Base-by-base conservation (phyloP, 257 asterid genomes). In the Ligustrum vulgare region DNA sequence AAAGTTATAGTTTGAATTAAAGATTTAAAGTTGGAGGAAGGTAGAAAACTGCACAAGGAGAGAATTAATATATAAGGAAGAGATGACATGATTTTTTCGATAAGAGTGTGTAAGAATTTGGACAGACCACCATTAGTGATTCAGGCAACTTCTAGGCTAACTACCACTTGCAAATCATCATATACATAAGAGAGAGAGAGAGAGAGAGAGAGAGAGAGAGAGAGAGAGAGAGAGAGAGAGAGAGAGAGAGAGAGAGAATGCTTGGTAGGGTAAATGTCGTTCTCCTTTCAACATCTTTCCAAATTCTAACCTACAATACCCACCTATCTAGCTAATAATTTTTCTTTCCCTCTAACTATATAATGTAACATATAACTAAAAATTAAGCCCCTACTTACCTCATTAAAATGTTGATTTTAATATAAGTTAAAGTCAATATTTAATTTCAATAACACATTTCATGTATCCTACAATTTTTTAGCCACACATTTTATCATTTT, bases 111-210 rank as follows among this genome's bases (percentile, higher is more conserved):
- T 89, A 85, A 82, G 80, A 72, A 86, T 90, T 90, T 84, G 89
- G 92, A 88, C 86, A 87, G 84, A 84, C 80, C 86, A 80, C 79
- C 85, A 86, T 93, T 92, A 87, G 90, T 85, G 82, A 70, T 88
- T 91, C 91, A 90, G 86, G 96, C 91, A 87, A 88, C 93, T 82
- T 87, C 84, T 87, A 85, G 88, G 88, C 94, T 87, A 91, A 91
- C 93, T 75, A 75, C 67, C 67, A 22, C 84, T 41, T 41, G 47
- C 39, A 5, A 7, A 0, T 28, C 31, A 28, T n/a, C n/a, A n/a
- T n/a, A n/a, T 28, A 28, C 1, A 28, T 28, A 28, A 35, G 8
- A 35, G 9, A 35, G 39, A 35, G 8, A 36, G 79, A 58, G 79
- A 49, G 75, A 47, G 58, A 47, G 39, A 32, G 75, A 36, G 32